Evolutionary conservation across 345 rosid genomes (phyloP), one percentile per base, ranked within the genome.

Genomic region (Tarenaya hassleriana): DNA sequence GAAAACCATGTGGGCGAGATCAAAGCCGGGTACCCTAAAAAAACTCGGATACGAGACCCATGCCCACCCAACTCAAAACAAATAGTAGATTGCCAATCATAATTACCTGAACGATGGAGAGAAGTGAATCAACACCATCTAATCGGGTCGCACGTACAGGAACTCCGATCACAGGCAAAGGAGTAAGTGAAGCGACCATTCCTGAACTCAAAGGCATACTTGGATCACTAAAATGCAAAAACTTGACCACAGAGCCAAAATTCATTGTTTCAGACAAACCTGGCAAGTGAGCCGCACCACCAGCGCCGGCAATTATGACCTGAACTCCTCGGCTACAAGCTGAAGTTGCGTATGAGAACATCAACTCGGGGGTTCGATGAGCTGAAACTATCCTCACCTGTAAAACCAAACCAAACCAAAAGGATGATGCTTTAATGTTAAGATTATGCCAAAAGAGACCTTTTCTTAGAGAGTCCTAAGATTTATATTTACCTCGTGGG

Each of bases 251-350:
- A 17, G 11, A 35, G 40, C 7, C 40, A 35, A 55, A 41, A 45
- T 13, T 49, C 17, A 24, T 65, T n/a, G 60, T 51, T 58, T 39
- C 34, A 15, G 41, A 69, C 76, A 75, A 49, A 50, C 96, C 95
- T 66, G 97, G 97, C 53, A 92, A 76, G 75, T 92, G 99, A 40
- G 95, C 95, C 41, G 99, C 97, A 49, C 97, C 98, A 64, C 98
- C 97, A 62, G 99, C 99, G 50, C 97, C 99, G 34, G 97, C 95
- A 45, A 92, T 83, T 63, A 88, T 88, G 40, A 92, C 69, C 52
- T 83, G 90, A 63, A 81, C 42, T 10, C 99, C 97, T 61, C 79
- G 71, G 19, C 69, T 76, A 56, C 56, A 62, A 32, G 94, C 89
- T 67, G 91, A 74, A 8, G 59, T 69, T 17, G 97, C 99, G 69